Base-by-base conservation (phyloP, 176 grass and related monocot genomes). In the Urochloa ruziziensis region DNA sequence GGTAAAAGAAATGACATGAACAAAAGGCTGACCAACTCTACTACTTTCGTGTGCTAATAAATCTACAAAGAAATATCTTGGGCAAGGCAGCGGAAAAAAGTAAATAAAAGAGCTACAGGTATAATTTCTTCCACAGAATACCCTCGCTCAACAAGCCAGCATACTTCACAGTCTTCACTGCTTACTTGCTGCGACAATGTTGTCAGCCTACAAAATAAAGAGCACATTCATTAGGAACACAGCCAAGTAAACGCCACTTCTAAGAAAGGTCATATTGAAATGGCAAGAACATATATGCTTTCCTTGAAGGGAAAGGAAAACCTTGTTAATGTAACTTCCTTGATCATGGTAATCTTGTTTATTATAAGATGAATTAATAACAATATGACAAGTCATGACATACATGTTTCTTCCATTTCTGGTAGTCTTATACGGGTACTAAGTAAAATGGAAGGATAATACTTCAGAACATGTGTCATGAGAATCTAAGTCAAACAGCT, bases 121-220 rank as follows among this genome's bases (percentile, higher is more conserved):
- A 75, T 9, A 25, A 48, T 59, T 49, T 40, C 49, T 57, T 65
- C 62, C 17, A 60, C n/a, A 27, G 25, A 40, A 46, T 27, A 14
- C 3, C 36, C 24, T 44, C 21, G 40, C 21, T 43, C 67, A 6
- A 0, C 34, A 47, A 60, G 49, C 69, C 81, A 74, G 72, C 33
- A 67, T 17, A 70, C 29, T 62, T 81, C 77, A n/a, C n/a, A n/a
- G n/a, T n/a, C n/a, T n/a, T n/a, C n/a, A 78, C 51, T 71, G 43
- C 80, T 91, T 89, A 78, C 86, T 94, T 36, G 84, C 66, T 19
- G 89, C 86, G 17, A 93, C 68, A 36, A 77, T 44, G 39, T 66
- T 93, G 25, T 93, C 94, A 7, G 91, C 71, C 94, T 96, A 77
- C 68, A 83, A 89, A 73, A 83, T 16, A 64, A 77, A 49, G 1